Base-by-base conservation (phyloP, 2,329 filamentous ascomycete species). In the Endothia cerciana region DNA sequence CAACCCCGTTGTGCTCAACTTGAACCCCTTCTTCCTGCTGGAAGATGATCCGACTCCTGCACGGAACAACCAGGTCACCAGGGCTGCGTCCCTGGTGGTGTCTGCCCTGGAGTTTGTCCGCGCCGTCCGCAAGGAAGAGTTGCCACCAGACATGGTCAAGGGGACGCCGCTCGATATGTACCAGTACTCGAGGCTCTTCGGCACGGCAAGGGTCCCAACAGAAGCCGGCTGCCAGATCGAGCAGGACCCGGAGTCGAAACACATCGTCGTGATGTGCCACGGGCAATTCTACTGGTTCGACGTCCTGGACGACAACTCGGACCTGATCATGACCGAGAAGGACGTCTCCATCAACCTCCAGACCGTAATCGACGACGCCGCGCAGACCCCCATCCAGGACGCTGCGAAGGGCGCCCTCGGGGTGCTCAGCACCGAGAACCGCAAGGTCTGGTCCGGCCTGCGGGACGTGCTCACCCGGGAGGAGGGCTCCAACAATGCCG, bases 271-370 rank as follows among this genome's bases (percentile, higher is more conserved):
- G 53, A 85, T 98, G 79, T 97, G 93, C 74, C 92, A 94, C 70
- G 95, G 95, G 1, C 95, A 99, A 71, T 94, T 98, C 74, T 99
- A 99, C 79, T 98, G 94, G 94, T 99, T 99, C 73, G 95, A 99
- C 77, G 94, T 97, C 1, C 82, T 99, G 22, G 95, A 99, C 72
- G 90, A 94, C 71, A 97, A 97, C 77, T 91, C 91, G 7, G 95
- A 99, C 76, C 81, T 97, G 64, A 97, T 99, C 78, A 98, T 98
- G 94, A 94, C 90, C 0, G 95, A 98, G 77, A 94, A 92, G 76
- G 95, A 99, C 73, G 86, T 99, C 63, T 89, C 91, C 7, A 84
- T 97, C 74, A 98, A 99, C 74, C 82, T 99, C 22, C 91, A 96
- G 74, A 94, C 93, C 17, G 95, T 98, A 72, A 87, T 97, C 63